A percentile compares a stretch with the other conserved stretches of the same genome.
Conservation (phyloP, 1,284 basidiomycete species). For the Xerocomus minutiporus region DNA sequence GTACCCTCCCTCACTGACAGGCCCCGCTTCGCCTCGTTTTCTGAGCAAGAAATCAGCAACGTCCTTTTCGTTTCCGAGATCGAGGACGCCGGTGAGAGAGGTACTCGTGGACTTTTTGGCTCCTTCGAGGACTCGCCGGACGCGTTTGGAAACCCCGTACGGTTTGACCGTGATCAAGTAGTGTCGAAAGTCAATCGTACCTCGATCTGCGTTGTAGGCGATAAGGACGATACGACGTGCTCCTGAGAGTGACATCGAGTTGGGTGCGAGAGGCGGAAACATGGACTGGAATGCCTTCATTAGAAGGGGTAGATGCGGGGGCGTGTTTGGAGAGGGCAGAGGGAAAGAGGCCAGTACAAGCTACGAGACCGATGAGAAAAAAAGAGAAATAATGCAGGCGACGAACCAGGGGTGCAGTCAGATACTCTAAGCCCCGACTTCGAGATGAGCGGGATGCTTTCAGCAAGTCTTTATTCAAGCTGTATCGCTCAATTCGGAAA, state of each 20-base stretch:
- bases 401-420: slow-evolving; percentile 79
- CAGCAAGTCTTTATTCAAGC: slow-evolving; percentile 80
- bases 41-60: slow-evolving; percentile 93
- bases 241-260: slow-evolving; percentile 73
- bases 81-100: slow-evolving; percentile 49
- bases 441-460: slow-evolving; percentile 64
- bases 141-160: slow-evolving; percentile 88
- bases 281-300: slow-evolving; percentile 87
- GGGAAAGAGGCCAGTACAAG: slow-evolving; percentile 76
- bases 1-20: slow-evolving; percentile 69
- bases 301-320: slow-evolving; percentile 65
- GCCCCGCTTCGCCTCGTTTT: slow-evolving; percentile 59
- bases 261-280: slow-evolving; percentile 82
- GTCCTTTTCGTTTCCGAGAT: slow-evolving; percentile 88
- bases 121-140: slow-evolving; percentile 86
- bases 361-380: slow-evolving; percentile 33
- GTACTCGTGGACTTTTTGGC: slow-evolving; percentile 39
- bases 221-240: slow-evolving; percentile 91
- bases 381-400: neutral
- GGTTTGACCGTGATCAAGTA: slow-evolving; percentile 95
- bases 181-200: slow-evolving; percentile 91
- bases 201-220: slow-evolving; percentile 83
- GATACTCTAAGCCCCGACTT: slow-evolving; percentile 80
- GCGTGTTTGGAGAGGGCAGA: slow-evolving; percentile 63
- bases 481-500: slow-evolving; percentile 91